Percentiles rank a stretch among this genome's conserved stretches.
These are phyloP conservation scores for Aureobasidium sp. DNA, from an alignment of 2,329 filamentous ascomycete species.

Conservation along the genomic window DNA sequence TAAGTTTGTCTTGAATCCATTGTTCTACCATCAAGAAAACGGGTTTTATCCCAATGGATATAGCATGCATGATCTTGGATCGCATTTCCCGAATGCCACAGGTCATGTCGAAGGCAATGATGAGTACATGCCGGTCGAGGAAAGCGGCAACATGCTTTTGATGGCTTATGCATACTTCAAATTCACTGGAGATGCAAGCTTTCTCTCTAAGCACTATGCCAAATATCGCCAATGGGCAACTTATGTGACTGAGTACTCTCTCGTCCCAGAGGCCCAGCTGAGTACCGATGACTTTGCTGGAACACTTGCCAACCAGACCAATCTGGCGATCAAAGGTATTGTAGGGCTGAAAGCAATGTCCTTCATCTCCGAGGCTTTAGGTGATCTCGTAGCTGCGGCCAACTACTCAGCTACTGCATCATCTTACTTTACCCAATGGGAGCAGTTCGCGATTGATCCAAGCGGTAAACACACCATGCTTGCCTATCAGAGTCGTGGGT, in stretches of 20 bases:
- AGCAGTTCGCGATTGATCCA: constrained; percentile 21
- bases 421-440: constrained; percentile 20
- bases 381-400: constrained; percentile 15
- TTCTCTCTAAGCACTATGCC: constrained; percentile 18
- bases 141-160: constrained; percentile 70
- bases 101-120: constrained; percentile 64
- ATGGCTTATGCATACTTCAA: constrained; percentile 23
- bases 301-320: constrained; percentile 21
- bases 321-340: constrained; percentile 24
- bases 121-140: constrained; percentile 69
- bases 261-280: constrained; percentile 20
- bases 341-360: constrained; percentile 23
- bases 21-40: constrained; percentile 73
- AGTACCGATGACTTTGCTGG: constrained; percentile 22
- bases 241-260: constrained; percentile 20
- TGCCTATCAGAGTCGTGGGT: constrained; percentile 20
- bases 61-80: constrained; percentile 68
- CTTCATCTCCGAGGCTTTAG: constrained; percentile 15
- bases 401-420: constrained; percentile 20
- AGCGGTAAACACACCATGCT: constrained; percentile 20
- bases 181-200: constrained; percentile 11
- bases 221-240: constrained; percentile 20
- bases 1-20: constrained; percentile 69
- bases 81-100: constrained; percentile 66
- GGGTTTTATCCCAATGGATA: constrained; percentile 79